Conservation (phyloP, 768 basidiomycete species). For the Trametopsis cervina region DNA sequence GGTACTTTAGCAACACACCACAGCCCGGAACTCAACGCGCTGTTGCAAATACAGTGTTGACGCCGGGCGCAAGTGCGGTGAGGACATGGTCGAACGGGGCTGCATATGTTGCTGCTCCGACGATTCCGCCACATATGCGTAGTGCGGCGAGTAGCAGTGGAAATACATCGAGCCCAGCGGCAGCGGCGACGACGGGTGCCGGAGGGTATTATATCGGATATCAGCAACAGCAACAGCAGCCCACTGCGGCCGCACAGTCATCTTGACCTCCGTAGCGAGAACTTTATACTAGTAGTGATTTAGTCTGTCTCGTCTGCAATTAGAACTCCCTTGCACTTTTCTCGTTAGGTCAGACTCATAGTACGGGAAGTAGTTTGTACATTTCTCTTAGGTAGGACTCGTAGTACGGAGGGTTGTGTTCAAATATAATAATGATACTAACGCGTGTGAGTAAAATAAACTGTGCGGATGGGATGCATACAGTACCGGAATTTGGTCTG, state of each 20-base stretch:
- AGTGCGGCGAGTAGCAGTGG: constrained; percentile 12
- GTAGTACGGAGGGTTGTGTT: no score
- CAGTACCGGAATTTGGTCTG: no score
- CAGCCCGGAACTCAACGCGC: constrained; percentile 33
- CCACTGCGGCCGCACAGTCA: background rate
- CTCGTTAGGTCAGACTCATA: no score
- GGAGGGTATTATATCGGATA: constrained; percentile 21
- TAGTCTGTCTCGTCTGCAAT: no score
- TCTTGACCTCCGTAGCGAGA: background rate
- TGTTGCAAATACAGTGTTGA: constrained; percentile 48
- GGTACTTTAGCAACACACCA: constrained; percentile 32
- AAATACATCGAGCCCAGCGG: constrained; percentile 14
- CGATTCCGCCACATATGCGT: constrained; percentile 37
- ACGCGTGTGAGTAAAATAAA: no score
- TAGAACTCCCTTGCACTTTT: no score
- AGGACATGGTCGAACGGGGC: constrained; percentile 16
- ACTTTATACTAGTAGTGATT: background rate
- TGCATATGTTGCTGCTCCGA: constrained; percentile 25
- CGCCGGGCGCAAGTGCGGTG: constrained; percentile 17
- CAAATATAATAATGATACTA: no score
- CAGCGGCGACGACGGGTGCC: constrained; percentile 15
- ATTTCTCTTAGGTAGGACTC: no score
- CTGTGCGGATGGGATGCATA: no score
- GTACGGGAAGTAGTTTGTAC: no score
- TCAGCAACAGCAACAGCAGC: constrained; percentile 12